A percentile compares a stretch with the other conserved stretches of the same genome.
These are phyloP conservation scores for Trichoderma guizhouense DNA, from an alignment of 2,329 filamentous ascomycete genomes.

Conservation along the genomic window DNA sequence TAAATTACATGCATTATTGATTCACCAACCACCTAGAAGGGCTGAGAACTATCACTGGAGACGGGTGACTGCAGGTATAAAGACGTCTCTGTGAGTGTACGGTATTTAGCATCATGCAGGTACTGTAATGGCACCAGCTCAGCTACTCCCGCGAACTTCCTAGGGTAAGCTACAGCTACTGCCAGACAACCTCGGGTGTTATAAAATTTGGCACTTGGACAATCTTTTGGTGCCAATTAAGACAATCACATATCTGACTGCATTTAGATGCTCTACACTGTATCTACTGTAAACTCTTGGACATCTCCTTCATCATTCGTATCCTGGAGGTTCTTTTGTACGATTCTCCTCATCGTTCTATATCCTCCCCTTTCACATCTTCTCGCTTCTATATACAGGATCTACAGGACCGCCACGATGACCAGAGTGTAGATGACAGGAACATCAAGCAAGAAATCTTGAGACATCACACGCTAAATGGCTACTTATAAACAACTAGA, in stretches of 20 bases:
- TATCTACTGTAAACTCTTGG: neutral
- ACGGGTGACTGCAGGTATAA: neutral
- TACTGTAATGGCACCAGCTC: neutral
- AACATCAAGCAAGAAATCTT: neutral
- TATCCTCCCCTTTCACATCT: neutral
- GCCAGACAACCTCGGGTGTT: neutral
- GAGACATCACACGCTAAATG: neutral
- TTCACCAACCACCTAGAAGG: neutral
- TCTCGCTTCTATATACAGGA: neutral
- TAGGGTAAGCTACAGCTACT: neutral
- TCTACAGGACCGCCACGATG: neutral
- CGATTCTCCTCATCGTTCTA: neutral
- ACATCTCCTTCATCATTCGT: neutral
- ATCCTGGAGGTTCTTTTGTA: neutral
- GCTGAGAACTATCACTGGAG: neutral
- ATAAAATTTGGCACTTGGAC: neutral
- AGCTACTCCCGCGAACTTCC: neutral
- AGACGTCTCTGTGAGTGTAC: neutral
- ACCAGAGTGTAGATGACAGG: neutral
- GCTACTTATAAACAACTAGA: neutral
- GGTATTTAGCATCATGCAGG: neutral
- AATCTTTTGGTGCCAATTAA: neutral
- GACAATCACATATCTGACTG: neutral
- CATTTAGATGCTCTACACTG: neutral
- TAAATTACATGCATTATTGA: neutral